A percentile compares a stretch with the other conserved stretches of the same genome.
Evolutionary conservation across 2,329 filamentous ascomycete genomes (phyloP).

Genomic region (Penicillium sp.): DNA sequence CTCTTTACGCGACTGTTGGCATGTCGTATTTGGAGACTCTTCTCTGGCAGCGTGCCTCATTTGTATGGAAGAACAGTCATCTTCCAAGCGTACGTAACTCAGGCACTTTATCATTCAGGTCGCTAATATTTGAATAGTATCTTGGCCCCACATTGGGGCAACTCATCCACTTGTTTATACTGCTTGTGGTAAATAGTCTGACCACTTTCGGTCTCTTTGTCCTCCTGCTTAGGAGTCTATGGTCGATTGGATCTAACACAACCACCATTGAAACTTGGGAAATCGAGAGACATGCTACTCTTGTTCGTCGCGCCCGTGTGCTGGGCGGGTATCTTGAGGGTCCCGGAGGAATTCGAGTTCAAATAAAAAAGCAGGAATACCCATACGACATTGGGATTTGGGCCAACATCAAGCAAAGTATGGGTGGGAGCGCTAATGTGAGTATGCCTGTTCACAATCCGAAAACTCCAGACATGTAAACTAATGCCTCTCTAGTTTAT

Average conservation of each 20-base stretch:
- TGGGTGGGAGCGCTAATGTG: slow-evolving; percentile 55
- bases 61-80: slow-evolving; percentile 56
- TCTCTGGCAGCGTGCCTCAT: slow-evolving; percentile 51
- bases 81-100: slow-evolving; percentile 56
- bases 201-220: slow-evolving; percentile 57
- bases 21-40: slow-evolving; percentile 59
- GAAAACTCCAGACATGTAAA: background rate
- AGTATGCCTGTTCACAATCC: slow-evolving; percentile 3
- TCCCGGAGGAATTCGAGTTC: slow-evolving; percentile 56
- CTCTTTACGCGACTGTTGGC: slow-evolving; percentile 58
- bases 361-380: slow-evolving; percentile 61
- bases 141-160: slow-evolving; percentile 57
- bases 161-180: slow-evolving; percentile 56
- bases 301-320: slow-evolving; percentile 47
- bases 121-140: slow-evolving; percentile 46
- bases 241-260: slow-evolving; percentile 57
- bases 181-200: slow-evolving; percentile 56
- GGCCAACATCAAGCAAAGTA: slow-evolving; percentile 58
- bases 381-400: slow-evolving; percentile 66
- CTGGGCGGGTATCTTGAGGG: slow-evolving; percentile 60
- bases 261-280: slow-evolving; percentile 68
- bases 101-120: background rate
- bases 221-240: slow-evolving; percentile 56
- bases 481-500: slow-evolving; percentile 40
- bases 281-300: slow-evolving; percentile 50